phyloP scores from a whole-genome alignment of 2,329 filamentous ascomycete genomes.

The Xylaria multiplex region DNA sequence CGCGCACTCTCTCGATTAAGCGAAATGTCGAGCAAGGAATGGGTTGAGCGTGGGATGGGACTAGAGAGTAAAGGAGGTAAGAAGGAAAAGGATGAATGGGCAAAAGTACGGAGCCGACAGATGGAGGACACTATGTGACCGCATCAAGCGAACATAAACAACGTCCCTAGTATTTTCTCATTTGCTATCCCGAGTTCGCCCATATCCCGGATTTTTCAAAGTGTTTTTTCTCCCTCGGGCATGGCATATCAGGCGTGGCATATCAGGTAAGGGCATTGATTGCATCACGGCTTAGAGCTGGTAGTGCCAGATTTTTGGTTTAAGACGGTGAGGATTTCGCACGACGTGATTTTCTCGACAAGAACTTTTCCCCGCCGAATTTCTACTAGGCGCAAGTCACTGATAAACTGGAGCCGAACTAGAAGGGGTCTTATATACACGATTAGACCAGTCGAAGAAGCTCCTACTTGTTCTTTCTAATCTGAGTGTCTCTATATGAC shows the following conservation, averaged over 20 bases:
- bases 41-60: constrained; percentile 85
- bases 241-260: not conserved
- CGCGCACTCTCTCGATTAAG: constrained; percentile 83
- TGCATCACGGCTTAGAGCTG: constrained; percentile 6
- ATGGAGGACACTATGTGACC: constrained; percentile 73
- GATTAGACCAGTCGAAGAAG: too few species aligned
- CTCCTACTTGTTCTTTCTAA: too few species aligned
- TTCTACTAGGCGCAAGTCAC: not conserved
- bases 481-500: too few species aligned
- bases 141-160: not conserved
- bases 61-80: constrained; percentile 72
- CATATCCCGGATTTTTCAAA: not conserved
- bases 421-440: too few species aligned
- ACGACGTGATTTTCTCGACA: not conserved
- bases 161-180: not conserved
- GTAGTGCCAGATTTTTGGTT: not conserved
- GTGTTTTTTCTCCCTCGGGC: too few species aligned
- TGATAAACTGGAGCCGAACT: too few species aligned
- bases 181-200: constrained; percentile 6
- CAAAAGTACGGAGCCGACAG: constrained; percentile 72
- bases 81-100: constrained; percentile 72
- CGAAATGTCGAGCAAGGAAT: constrained; percentile 95
- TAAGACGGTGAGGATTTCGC: constrained; percentile 1
- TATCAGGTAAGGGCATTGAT: constrained; percentile 18
- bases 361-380: not conserved